Conservation (phyloP, 768 basidiomycete genomes). For the Auriculariales sp. region DNA sequence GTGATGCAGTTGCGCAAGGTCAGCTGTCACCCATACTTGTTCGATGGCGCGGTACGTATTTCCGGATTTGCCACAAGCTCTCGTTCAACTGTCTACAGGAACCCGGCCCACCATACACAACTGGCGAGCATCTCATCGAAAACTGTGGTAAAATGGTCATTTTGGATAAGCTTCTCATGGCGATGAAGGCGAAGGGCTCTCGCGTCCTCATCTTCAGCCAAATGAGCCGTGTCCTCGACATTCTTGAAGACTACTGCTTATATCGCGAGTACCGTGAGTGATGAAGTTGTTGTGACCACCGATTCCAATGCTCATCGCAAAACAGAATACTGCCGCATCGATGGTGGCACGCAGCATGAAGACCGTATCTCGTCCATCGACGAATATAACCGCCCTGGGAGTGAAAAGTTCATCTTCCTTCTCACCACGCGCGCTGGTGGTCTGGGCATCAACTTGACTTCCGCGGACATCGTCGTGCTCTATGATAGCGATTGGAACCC, state of each 20-base stretch:
- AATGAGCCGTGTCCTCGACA: constrained; percentile 98
- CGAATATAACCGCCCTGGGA: constrained; percentile 89
- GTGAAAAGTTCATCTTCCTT: constrained; percentile 93
- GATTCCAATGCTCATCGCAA: not conserved
- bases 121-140: constrained; percentile 88
- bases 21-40: constrained; percentile 82
- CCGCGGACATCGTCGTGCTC: constrained; percentile 86
- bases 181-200: constrained; percentile 87
- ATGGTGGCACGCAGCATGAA: constrained; percentile 90
- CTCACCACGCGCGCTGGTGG: constrained; percentile 95
- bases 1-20: constrained; percentile 88
- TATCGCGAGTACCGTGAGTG: constrained; percentile 75
- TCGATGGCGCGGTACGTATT: constrained; percentile 66
- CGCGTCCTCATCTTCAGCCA: constrained; percentile 95
- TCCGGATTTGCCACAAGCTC: not conserved
- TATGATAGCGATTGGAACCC: constrained; percentile 99
- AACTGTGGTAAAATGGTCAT: constrained; percentile 98
- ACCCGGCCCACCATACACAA: constrained; percentile 96
- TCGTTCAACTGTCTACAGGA: constrained; percentile 32
- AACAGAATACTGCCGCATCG: constrained; percentile 89
- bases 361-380: constrained; percentile 93
- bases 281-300: constrained; percentile 6
- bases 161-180: constrained; percentile 78
- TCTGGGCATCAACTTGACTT: constrained; percentile 89
- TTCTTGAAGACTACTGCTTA: constrained; percentile 91